Evolutionary conservation across 1,284 basidiomycete species (phyloP).

Genomic region (Ganoderma lucidum): DNA sequence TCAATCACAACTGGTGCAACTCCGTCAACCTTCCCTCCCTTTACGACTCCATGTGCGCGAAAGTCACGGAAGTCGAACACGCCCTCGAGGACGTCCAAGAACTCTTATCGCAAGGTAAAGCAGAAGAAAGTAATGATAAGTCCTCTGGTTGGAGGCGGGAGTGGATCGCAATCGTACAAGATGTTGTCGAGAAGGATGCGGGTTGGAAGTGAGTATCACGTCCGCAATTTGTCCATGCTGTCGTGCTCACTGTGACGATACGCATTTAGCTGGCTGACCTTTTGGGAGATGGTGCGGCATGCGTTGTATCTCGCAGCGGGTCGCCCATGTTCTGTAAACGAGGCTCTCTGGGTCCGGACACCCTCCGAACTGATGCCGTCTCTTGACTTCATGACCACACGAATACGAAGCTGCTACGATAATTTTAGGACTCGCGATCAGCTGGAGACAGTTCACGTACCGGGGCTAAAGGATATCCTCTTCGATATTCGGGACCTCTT

Average conservation of each 20-base stretch:
- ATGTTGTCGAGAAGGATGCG: conserved; percentile 44
- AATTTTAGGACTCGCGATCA: conserved; percentile 34
- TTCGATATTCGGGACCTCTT: conserved; percentile 12
- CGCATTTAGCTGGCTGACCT: conserved; percentile 39
- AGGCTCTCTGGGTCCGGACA: conserved; percentile 33
- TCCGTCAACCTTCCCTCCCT: conserved; percentile 41
- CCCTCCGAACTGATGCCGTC: conserved; percentile 36
- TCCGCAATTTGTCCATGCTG: background rate
- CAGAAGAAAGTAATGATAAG: background rate
- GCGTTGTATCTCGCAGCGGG: conserved; percentile 28
- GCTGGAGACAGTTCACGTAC: conserved; percentile 27
- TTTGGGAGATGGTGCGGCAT: conserved; percentile 42
- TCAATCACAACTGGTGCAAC: conserved; percentile 47
- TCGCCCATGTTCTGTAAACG: conserved; percentile 1
- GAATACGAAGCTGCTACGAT: conserved; percentile 33
- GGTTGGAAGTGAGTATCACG: conserved; percentile 42
- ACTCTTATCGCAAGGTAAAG: conserved; percentile 30
- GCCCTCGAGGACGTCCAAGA: conserved; percentile 43
- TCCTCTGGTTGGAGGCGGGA: conserved; percentile 34
- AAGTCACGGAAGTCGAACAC: conserved; percentile 41
- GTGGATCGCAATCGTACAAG: conserved; percentile 42
- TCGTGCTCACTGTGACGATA: background rate
- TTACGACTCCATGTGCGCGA: conserved; percentile 43
- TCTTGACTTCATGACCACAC: conserved; percentile 24
- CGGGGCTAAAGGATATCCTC: conserved; percentile 25